Base-by-base conservation (phyloP, 2,329 filamentous ascomycete species). In the Ploettnerulaceae sp. region DNA sequence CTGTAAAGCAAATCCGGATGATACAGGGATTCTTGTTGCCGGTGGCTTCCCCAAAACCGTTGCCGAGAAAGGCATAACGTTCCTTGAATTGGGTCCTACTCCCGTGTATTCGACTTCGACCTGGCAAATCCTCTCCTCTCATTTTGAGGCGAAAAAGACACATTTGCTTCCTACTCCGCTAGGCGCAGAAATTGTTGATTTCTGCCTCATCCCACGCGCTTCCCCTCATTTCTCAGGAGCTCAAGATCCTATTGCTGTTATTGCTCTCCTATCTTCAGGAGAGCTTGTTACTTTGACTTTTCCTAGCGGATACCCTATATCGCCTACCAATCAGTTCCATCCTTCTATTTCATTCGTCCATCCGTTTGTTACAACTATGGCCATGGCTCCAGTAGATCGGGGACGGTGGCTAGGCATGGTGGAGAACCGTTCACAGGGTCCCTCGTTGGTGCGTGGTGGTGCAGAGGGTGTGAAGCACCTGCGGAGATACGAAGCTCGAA, bases 271-370 rank as follows among this genome's bases (percentile, higher is more conserved):
- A 3, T 82, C 84, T 0, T 95, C 89, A 1, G 93, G 93, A 17
- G 91, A 97, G 67, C 69, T 97, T 21, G 75, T 94, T 41, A 95
- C 91, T 0, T 70, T 97, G 64, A 95, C 84, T 59, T 97, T 97
- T 62, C 93, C 93, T 0, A 93, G 84, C 37, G 93, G 93, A 21
- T 86, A 90, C 65, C 85, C 89, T 1, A 94, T 97, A 45, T 86
- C 83, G 21, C 89, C 93, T 1, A 95, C 90, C 3, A 95, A 96
- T 60, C 88, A 95, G 67, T 75, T 98, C 5, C 91, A 95, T 60
- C 79, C 90, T 0, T 95, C 86, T 2, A 69, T 96, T 35, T 86
- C 86, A 1, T 86, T 96, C 53, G 84, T 95, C 5, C 89, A 96
- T 61, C 93, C 93, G 0, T 97, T 95, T 62, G 80, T 93, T 48